phyloP scores from a whole-genome alignment of 192 early-diverging fungal species.

The Lunasporangiospora selenospora region DNA sequence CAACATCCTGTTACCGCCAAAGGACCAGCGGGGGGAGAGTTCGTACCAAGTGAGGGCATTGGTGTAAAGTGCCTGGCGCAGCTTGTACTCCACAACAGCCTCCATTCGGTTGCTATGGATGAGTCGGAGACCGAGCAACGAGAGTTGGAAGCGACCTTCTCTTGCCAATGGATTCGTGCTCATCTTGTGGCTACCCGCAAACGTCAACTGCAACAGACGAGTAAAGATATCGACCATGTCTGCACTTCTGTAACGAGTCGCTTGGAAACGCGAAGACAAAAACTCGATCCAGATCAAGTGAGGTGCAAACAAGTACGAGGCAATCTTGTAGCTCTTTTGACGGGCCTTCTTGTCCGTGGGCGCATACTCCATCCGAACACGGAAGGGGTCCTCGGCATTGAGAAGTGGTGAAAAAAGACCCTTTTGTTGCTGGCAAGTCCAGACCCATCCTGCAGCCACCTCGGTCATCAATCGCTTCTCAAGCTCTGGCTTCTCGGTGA shows the following conservation, averaged over 20 bases:
- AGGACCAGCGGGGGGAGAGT: constrained; percentile 78
- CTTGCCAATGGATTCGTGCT: constrained; percentile 76
- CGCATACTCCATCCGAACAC: constrained; percentile 90
- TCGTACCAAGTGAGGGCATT: constrained; percentile 88
- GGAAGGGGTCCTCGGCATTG: constrained; percentile 79
- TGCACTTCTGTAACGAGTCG: constrained; percentile 73
- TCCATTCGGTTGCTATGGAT: constrained; percentile 71
- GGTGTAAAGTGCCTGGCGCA: constrained; percentile 69
- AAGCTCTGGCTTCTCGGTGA: constrained; percentile 75
- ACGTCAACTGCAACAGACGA: constrained; percentile 82
- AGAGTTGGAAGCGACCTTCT: constrained; percentile 81
- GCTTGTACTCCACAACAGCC: constrained; percentile 67
- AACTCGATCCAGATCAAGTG: constrained; percentile 91
- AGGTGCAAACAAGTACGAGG: constrained; percentile 67
- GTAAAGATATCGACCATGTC: constrained; percentile 79
- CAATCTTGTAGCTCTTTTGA: constrained; percentile 64
- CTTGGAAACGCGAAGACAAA: constrained; percentile 83
- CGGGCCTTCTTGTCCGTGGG: constrained; percentile 84
- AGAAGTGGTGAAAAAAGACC: constrained; percentile 79
- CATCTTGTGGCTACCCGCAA: constrained; percentile 50
- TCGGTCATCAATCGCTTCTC: constrained; percentile 85
- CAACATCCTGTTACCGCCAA: constrained; percentile 73
- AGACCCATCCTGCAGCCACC: constrained; percentile 85
- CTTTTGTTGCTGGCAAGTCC: constrained; percentile 74
- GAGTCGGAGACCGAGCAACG: constrained; percentile 77